These are phyloP conservation scores for Fraxinus xanthoxyloides DNA, from an alignment of 305 asterid species.

Conservation along the genomic window DNA sequence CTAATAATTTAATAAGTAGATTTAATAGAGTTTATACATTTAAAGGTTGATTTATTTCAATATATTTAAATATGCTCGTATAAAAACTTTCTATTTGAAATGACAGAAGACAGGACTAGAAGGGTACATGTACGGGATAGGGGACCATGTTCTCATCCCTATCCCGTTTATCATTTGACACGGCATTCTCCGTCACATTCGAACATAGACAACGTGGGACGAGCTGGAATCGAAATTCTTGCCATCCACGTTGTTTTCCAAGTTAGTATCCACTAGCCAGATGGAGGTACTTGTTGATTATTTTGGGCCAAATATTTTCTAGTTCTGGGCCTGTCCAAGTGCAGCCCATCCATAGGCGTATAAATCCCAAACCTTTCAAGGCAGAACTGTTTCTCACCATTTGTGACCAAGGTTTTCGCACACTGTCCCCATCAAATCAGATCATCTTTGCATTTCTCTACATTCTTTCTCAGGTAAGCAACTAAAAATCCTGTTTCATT, in stretches of 20 bases:
- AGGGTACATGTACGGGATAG: background rate
- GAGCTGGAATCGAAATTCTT: background rate
- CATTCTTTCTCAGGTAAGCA: background rate
- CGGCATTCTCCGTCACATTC: background rate
- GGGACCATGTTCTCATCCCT: background rate
- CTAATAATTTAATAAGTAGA: background rate
- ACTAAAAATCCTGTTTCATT: background rate
- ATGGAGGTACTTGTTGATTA: background rate
- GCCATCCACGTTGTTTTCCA: background rate
- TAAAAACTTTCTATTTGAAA: too few relatives aligned
- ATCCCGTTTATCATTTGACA: background rate
- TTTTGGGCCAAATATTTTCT: background rate
- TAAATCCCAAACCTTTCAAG: background rate
- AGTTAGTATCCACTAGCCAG: background rate
- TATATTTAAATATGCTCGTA: too few relatives aligned
- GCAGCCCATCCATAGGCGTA: background rate
- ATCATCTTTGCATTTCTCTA: background rate
- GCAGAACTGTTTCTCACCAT: background rate
- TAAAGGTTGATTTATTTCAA: too few relatives aligned
- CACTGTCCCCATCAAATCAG: background rate
- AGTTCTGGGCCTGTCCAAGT: background rate
- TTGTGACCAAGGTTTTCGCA: background rate
- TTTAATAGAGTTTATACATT: too few relatives aligned
- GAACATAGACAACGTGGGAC: background rate
- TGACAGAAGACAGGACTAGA: background rate